These are phyloP conservation scores for Triticum timopheevii DNA, from an alignment of 176 grass and related monocot species.

Conservation along the genomic window DNA sequence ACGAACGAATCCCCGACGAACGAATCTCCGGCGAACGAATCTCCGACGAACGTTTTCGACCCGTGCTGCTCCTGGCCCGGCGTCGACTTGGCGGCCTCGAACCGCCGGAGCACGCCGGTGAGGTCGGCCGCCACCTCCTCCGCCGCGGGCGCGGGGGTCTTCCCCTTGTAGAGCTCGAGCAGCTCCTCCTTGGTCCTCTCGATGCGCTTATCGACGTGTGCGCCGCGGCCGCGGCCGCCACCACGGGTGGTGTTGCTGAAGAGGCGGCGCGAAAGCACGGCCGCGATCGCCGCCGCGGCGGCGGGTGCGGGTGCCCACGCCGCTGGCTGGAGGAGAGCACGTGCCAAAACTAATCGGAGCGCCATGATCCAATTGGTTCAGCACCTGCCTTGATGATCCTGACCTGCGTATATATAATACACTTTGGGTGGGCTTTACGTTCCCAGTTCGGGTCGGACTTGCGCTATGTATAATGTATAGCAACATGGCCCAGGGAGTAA, in stretches of 20 bases:
- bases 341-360: neutral
- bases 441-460: too few relatives aligned
- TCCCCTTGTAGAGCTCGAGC: neutral
- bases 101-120: conserved; percentile 5
- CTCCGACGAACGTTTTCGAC: neutral
- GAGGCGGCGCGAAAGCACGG: neutral
- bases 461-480: too few relatives aligned
- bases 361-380: too few relatives aligned
- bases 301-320: neutral
- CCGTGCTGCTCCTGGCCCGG: neutral
- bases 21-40: neutral
- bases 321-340: neutral
- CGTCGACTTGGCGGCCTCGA: neutral
- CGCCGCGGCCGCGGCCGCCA: neutral
- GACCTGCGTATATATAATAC: too few relatives aligned
- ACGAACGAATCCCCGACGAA: neutral
- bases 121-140: conserved; percentile 1
- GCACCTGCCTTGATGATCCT: too few relatives aligned
- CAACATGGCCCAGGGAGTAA: too few relatives aligned
- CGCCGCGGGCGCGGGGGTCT: neutral
- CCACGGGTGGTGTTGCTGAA: neutral
- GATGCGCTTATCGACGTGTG: neutral
- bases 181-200: neutral
- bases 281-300: neutral
- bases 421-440: too few relatives aligned